Evolutionary conservation across 495 filamentous ascomycete species (phyloP), one percentile per base, ranked within the genome.

Genomic region (Penicillium odoratum): DNA sequence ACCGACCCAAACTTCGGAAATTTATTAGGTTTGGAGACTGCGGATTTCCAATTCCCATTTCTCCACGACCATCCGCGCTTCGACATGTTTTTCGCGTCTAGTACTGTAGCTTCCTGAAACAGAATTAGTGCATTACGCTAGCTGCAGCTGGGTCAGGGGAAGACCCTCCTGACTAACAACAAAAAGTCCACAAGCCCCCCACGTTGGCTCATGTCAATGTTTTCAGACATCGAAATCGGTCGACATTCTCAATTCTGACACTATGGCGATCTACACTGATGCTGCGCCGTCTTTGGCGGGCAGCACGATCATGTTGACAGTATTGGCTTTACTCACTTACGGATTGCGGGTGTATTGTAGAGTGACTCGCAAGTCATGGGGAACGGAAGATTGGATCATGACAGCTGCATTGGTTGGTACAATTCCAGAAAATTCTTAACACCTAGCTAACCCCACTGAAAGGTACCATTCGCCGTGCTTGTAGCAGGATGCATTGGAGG

Each of bases 361-460:
- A 26, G 0, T 65, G 13, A 59, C 48, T 9, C 52, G 62, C 28
- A 61, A 42, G 25, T 63, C 62, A 48, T 68, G 66, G 66, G 56
- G 60, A 6, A 15, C 45, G 30, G 66, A 68, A 28, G 66, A 68
- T 30, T 68, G 66, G 66, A 68, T 68, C 33, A 68, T 68, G 66
- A 65, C 66, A 0, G 55, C 15, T 5, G 66, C 66, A 47, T 30
- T 65, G 62, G 65, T 68, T 36, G 9, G 33, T 36, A 36, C 33
- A 2, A 11, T 11, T 13, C 33, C 9, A 36, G 33, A 36, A 13
- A 13, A 21, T 49, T 53, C 2, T 7, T 21, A 25, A 33, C 10
- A 3, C 2, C 18, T 1, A 21, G 16, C 42, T 53, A n/a, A 53
- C 18, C 43, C 25, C 16, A 28, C 46, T 36, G 9, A 58, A n/a